These are phyloP conservation scores for Alectoria sarmentosa DNA, from an alignment of 495 filamentous ascomycete species.

Conservation along the genomic window DNA sequence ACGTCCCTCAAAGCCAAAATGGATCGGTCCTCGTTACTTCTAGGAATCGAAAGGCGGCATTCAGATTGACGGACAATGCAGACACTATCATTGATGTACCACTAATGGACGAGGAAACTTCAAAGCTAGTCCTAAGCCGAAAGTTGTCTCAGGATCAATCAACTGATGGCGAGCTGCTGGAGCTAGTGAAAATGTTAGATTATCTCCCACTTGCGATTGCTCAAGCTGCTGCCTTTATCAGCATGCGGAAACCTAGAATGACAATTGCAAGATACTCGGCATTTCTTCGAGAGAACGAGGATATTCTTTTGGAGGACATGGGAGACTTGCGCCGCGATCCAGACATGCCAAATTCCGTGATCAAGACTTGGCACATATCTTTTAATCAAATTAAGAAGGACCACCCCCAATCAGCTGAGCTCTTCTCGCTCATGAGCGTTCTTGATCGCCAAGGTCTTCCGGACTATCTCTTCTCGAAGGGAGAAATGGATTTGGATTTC, in stretches of 20 bases:
- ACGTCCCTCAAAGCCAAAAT: too few species aligned
- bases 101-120: too few species aligned
- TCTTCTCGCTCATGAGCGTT: not conserved
- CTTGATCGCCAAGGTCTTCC: not conserved
- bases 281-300: not conserved
- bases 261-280: not conserved
- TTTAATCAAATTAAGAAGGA: not conserved
- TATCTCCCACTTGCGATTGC: constrained; percentile 1
- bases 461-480: not conserved
- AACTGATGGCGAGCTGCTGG: too few species aligned
- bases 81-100: too few species aligned
- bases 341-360: not conserved
- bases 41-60: too few species aligned
- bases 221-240: constrained; percentile 5
- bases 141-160: too few species aligned
- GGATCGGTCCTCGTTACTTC: too few species aligned
- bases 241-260: not conserved
- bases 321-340: not conserved
- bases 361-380: constrained; percentile 2
- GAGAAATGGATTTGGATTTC: not conserved
- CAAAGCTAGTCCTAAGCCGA: not conserved
- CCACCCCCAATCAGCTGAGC: not conserved
- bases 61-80: too few species aligned
- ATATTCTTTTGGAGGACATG: constrained; percentile 2
- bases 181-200: not conserved